phyloP scores from a whole-genome alignment of 305 asterid species.

The Coffea humblotiana region DNA sequence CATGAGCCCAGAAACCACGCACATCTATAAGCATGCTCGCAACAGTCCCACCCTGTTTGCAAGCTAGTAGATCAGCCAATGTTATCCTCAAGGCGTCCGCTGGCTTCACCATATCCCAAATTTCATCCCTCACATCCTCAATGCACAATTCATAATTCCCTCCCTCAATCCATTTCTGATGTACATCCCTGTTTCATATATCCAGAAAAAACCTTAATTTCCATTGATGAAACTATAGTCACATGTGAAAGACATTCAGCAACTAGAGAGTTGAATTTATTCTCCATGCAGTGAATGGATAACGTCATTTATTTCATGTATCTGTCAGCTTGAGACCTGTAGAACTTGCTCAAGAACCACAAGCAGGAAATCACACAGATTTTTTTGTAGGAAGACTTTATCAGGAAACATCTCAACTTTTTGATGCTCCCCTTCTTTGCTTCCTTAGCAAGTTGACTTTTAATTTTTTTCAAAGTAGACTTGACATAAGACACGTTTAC shows the following conservation, averaged over 20 bases:
- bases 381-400: constrained; percentile 53
- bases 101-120: constrained; percentile 99
- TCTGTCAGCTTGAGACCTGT: constrained; percentile 64
- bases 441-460: constrained; percentile 33
- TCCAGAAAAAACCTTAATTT: not conserved
- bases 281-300: not conserved
- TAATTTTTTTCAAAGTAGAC: constrained; percentile 1
- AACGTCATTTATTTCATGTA: constrained; percentile 28
- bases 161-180: constrained; percentile 99
- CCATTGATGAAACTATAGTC: not conserved
- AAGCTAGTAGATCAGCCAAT: constrained; percentile 71
- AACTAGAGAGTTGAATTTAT: not conserved
- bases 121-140: constrained; percentile 97
- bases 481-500: not conserved
- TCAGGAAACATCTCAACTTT: constrained; percentile 54
- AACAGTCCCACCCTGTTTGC: constrained; percentile 98
- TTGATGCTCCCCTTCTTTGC: constrained; percentile 56
- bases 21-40: constrained; percentile 99
- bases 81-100: constrained; percentile 72
- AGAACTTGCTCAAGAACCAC: constrained; percentile 50
- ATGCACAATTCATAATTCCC: constrained; percentile 97
- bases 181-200: constrained; percentile 80
- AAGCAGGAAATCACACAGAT: constrained; percentile 64
- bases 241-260: not conserved
- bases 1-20: constrained; percentile 99